Percentiles rank a stretch among this genome's conserved stretches.
These are phyloP conservation scores for Verbascum thapsus DNA, from an alignment of 257 asterid genomes.

Conservation along the genomic window DNA sequence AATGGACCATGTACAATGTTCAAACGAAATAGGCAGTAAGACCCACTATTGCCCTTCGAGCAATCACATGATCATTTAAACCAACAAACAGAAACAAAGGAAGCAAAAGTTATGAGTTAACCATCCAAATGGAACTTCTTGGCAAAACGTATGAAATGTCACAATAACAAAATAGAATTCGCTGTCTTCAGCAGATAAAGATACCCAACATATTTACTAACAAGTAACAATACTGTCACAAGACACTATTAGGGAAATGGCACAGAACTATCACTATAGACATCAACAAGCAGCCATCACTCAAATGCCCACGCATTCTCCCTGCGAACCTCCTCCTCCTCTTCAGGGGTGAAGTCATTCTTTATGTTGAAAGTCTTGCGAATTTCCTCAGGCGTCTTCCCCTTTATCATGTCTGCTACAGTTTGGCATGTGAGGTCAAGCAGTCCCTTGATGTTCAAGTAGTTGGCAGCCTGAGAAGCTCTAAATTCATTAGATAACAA, in stretches of 20 bases:
- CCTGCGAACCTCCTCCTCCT: slow-evolving; percentile 68
- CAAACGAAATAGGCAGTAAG: too few relatives aligned
- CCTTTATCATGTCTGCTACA: slow-evolving; percentile 67
- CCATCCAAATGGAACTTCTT: too few relatives aligned
- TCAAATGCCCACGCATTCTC: slow-evolving; percentile 74
- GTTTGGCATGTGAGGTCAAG: slow-evolving; percentile 64
- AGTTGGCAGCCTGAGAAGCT: slow-evolving; percentile 57
- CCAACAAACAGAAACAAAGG: too few relatives aligned
- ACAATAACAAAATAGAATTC: too few relatives aligned
- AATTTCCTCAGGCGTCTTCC: slow-evolving; percentile 67
- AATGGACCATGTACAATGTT: too few relatives aligned
- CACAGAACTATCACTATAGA: slow-evolving; percentile 1
- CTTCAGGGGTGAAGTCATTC: slow-evolving; percentile 59
- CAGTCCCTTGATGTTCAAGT: slow-evolving; percentile 56
- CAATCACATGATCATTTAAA: too few relatives aligned
- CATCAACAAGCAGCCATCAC: slow-evolving; percentile 25
- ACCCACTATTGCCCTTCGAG: too few relatives aligned
- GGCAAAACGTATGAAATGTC: too few relatives aligned
- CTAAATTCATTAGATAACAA: background rate
- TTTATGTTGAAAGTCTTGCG: slow-evolving; percentile 63
- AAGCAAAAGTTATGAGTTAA: too few relatives aligned
- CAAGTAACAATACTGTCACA: background rate
- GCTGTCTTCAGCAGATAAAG: slow-evolving; percentile 14
- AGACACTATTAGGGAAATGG: background rate
- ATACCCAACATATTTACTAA: slow-evolving; percentile 13